A percentile compares a stretch with the other conserved stretches of the same genome.
These are phyloP conservation scores for Xylariomycetidae sp. DNA, from an alignment of 2,329 filamentous ascomycete genomes.

Conservation along the genomic window DNA sequence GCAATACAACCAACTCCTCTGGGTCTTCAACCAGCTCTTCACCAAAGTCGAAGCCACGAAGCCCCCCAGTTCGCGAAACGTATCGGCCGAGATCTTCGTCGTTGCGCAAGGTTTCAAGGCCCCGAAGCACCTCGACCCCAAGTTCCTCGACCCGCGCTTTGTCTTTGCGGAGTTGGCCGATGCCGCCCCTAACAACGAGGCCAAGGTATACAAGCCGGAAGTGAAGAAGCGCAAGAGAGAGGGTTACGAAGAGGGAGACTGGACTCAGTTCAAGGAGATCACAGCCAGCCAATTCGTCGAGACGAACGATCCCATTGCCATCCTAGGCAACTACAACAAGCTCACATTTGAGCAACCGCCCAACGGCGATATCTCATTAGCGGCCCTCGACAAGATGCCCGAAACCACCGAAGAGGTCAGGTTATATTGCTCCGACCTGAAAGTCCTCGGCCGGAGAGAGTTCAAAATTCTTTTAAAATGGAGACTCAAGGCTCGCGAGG, in stretches of 20 bases:
- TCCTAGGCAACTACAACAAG: slow-evolving; percentile 79
- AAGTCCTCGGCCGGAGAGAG: slow-evolving; percentile 87
- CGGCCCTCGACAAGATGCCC: slow-evolving; percentile 76
- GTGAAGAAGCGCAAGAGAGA: slow-evolving; percentile 96
- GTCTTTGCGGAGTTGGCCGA: slow-evolving; percentile 91
- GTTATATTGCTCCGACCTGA: slow-evolving; percentile 73
- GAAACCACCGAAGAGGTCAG: slow-evolving; percentile 82
- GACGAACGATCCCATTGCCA: slow-evolving; percentile 85
- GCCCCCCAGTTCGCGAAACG: slow-evolving; percentile 89
- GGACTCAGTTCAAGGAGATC: slow-evolving; percentile 83
- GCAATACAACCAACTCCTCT: slow-evolving; percentile 87
- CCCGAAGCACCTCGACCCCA: slow-evolving; percentile 86
- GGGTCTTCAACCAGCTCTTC: slow-evolving; percentile 98
- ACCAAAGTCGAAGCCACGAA: slow-evolving; percentile 94
- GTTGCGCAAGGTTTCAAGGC: slow-evolving; percentile 95
- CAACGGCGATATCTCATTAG: slow-evolving; percentile 79
- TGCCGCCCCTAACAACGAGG: slow-evolving; percentile 87
- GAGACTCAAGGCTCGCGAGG: slow-evolving; percentile 82
- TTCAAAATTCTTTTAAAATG: slow-evolving; percentile 87
- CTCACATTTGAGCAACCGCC: slow-evolving; percentile 75
- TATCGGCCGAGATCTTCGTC: slow-evolving; percentile 97
- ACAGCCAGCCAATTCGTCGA: slow-evolving; percentile 91
- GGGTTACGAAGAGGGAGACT: slow-evolving; percentile 95
- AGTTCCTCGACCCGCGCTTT: slow-evolving; percentile 79
- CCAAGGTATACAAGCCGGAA: slow-evolving; percentile 96